Base-by-base conservation (phyloP, 495 filamentous ascomycete species). In the Coniosporium apollinis region DNA sequence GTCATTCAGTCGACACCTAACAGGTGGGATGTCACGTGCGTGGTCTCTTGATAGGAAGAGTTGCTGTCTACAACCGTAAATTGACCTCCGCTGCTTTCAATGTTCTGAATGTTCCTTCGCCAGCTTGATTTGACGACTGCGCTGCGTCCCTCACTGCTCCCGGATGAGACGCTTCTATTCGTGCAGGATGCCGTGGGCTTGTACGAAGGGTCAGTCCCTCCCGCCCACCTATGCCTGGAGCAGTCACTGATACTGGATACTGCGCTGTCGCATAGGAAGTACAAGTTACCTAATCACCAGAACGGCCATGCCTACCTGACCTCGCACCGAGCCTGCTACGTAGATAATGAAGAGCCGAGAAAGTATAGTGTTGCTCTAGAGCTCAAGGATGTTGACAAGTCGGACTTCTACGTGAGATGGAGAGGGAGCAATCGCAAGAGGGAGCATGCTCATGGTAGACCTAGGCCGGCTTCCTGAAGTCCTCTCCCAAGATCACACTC, bases 301-400 rank as follows among this genome's bases (percentile, higher is more conserved):
- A 80, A 93, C 62, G 89, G 89, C 43, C 84, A 93, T 60, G 81
- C 84, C 26, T 99, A 99, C 51, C 60, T 99, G 46, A 96, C 89
- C 15, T 89, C 87, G 5, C 85, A 96, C 52, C 76, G 89, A 28
- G 75, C 82, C 30, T 96, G 85, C 61, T 99, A 96, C 51, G 81
- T 99, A 41, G 84, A 93, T 45, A 77, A 85, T 41, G 69, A 74
- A 13, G 80, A 94, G 39, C 84, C 91, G 5, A 67, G 89, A 20
- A 83, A 82, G 55, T 68, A 79, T 52, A 89, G 83, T 0, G 72
- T 86, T 21, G 80, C 79, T 18, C 70, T 97, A 33, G 78, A 92
- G 44, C 58, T 97, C 38, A 92, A 87, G 47, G 82, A 87, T 54
- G 71, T 96, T 39, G 89, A 97, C 43, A 72, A 82, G 42, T 76